Percentiles rank a stretch among this genome's conserved stretches.
These are phyloP conservation scores for Colletotrichum sp. DNA, from an alignment of 2,329 filamentous ascomycete species.

Conservation along the genomic window DNA sequence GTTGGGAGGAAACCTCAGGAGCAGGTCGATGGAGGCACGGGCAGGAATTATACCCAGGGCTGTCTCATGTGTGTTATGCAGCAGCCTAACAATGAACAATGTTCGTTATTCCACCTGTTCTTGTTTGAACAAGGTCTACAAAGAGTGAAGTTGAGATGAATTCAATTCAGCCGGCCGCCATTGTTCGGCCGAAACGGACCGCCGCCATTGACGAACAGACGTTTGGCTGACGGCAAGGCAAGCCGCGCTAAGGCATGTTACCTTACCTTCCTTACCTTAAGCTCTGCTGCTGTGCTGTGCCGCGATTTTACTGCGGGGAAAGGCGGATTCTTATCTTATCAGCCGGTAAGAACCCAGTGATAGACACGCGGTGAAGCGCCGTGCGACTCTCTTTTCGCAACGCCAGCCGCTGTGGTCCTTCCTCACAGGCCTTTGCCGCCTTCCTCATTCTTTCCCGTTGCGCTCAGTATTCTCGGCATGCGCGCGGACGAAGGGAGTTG, in stretches of 20 bases:
- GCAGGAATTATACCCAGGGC: slow-evolving; percentile 17
- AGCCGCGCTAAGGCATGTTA: slow-evolving; percentile 4
- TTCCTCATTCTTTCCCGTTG: not conserved
- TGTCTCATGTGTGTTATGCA: slow-evolving; percentile 2
- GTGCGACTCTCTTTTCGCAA: not conserved
- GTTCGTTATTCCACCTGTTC: not conserved
- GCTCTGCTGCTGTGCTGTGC: slow-evolving; percentile 6
- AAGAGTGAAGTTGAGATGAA: not conserved
- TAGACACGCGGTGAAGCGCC: not conserved
- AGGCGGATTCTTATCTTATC: slow-evolving; percentile 15
- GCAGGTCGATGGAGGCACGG: not conserved
- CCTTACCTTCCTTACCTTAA: not conserved
- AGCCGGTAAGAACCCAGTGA: not conserved
- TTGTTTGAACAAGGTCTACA: not conserved
- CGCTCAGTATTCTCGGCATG: slow-evolving; percentile 12
- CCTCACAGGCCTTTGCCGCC: slow-evolving; percentile 12
- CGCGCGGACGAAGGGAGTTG: slow-evolving; percentile 5
- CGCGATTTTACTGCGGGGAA: slow-evolving; percentile 11
- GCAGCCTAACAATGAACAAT: not conserved
- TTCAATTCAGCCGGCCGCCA: not conserved
- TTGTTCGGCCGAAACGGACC: not conserved
- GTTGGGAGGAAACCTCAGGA: slow-evolving; percentile 15
- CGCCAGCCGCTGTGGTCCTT: not conserved
- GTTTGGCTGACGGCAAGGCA: not conserved
- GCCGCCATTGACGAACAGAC: not conserved